A percentile compares a stretch with the other conserved stretches of the same genome.
Evolutionary conservation across 148 eudicot genomes (phyloP).

Genomic region (Vaccinium darrowii): DNA sequence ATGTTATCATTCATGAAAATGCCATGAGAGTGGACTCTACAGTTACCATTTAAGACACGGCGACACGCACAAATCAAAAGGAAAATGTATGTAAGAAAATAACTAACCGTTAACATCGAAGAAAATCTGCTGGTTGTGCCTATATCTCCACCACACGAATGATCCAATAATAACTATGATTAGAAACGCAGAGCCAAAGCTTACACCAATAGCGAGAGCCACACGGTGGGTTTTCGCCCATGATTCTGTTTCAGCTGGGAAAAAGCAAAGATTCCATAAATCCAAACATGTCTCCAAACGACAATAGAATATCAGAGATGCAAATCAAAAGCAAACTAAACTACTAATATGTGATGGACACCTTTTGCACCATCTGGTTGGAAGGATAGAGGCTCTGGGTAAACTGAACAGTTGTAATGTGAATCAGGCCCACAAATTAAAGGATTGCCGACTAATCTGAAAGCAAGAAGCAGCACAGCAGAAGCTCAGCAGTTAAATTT

Average conservation of each 20-base stretch:
- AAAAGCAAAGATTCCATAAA: conserved; percentile 4
- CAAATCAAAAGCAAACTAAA: not conserved
- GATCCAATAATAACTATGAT: conserved; percentile 37
- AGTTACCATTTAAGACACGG: conserved; percentile 1
- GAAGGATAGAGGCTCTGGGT: conserved; percentile 70
- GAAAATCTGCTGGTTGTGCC: conserved; percentile 69
- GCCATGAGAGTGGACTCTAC: not conserved
- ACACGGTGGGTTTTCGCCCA: conserved; percentile 45
- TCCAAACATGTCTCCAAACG: not conserved
- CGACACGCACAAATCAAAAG: not conserved
- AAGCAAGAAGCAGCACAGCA: conserved; percentile 18
- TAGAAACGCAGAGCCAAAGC: conserved; percentile 56
- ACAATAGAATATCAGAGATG: not conserved
- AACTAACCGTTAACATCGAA: conserved; percentile 84
- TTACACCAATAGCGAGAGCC: conserved; percentile 64
- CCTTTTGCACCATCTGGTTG: conserved; percentile 66
- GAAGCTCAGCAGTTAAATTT: not conserved
- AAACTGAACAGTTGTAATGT: conserved; percentile 59
- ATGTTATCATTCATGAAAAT: not conserved
- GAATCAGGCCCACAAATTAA: conserved; percentile 60
- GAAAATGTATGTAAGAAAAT: not conserved
- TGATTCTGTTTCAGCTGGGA: conserved; percentile 43
- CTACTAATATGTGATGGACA: conserved; percentile 10
- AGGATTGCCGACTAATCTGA: conserved; percentile 81
- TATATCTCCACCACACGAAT: conserved; percentile 76